Base-by-base conservation (phyloP, 305 asterid genomes). In the Euphrasia arctica region DNA sequence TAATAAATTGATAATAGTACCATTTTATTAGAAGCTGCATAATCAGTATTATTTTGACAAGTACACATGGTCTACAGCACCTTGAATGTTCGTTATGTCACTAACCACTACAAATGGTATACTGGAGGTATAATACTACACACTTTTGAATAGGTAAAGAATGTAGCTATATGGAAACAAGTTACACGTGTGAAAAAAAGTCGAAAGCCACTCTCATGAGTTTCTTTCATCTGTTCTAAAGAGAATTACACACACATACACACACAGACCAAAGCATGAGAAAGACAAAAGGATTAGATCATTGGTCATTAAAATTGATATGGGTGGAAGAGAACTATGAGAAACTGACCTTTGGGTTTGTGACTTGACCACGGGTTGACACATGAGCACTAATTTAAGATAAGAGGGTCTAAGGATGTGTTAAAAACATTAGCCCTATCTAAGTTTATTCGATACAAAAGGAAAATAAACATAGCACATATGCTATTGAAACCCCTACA, bases 81-180 rank as follows among this genome's bases (percentile, higher is more conserved):
- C 43, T 9, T 43, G 13, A 6, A 25, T 49, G 58, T 57, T 72
- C 29, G 31, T 41, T 25, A 47, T 47, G 39, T 41, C 29, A 7
- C 29, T 48, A 48, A 48, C 54, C 3, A 48, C 18, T 48, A 10
- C 18, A n/a, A 48, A 4, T 0, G 14, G 13, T 8, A 43, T 9
- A 3, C 11, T 43, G 36, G 13, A 18, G 22, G 22, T 18, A 18
- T 18, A 18, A 18, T 18, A 18, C 22, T 18, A 18, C 22, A 18
- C 22, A 18, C 11, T 32, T 48, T 9, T 4, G 18, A 42, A 39
- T 36, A 41, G 48, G 4, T 10, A 54, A 28, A 13, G 27, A 32
- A 49, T 31, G 58, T 29, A 42, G 13, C 47, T 67, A 48, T 43
- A 49, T 13, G 14, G 18, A 50, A 34, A 42, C 36, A 60, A 61